A percentile compares a stretch with the other conserved stretches of the same genome.
Evolutionary conservation across 1,284 basidiomycete genomes (phyloP).

Genomic region (Phaffia rhodozyma): DNA sequence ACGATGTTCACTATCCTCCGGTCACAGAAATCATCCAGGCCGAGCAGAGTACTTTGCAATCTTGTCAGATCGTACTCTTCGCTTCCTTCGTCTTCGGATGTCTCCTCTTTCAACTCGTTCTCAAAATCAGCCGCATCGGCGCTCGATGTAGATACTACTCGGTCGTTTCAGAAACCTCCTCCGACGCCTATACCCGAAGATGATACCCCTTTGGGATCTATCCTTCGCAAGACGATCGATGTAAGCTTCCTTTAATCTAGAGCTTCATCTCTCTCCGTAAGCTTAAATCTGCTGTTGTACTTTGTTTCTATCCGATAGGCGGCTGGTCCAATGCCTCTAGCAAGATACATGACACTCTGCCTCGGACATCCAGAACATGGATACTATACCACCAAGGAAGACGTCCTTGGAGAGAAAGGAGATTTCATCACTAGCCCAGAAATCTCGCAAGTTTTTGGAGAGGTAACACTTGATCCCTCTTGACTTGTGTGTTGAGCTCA

Average conservation of each 20-base stretch:
- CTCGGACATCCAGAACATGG: constrained; percentile 74
- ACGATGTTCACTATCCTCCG: no score
- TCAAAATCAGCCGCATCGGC: no score
- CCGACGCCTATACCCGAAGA: not conserved
- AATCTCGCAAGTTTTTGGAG: constrained; percentile 92
- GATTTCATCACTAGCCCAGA: constrained; percentile 97
- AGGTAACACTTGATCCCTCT: constrained; percentile 46
- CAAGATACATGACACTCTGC: constrained; percentile 80
- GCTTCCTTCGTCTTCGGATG: no score
- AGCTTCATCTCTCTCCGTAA: not conserved
- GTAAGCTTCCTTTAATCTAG: not conserved
- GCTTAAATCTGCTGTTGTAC: not conserved
- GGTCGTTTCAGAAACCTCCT: no score
- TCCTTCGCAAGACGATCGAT: constrained; percentile 15
- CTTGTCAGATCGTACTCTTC: no score
- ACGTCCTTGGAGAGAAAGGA: constrained; percentile 73
- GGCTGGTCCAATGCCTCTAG: constrained; percentile 71
- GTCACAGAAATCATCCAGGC: no score
- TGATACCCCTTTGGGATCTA: constrained; percentile 5
- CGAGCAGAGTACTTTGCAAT: no score
- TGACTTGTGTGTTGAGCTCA: not conserved
- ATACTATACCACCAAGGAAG: constrained; percentile 63
- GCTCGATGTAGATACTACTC: no score
- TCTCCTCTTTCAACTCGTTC: no score
- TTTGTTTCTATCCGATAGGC: constrained; percentile 41